A percentile compares a stretch with the other conserved stretches of the same genome.
phyloP scores from a whole-genome alignment of 2,329 filamentous ascomycete species.

The Botrytis tulipae region DNA sequence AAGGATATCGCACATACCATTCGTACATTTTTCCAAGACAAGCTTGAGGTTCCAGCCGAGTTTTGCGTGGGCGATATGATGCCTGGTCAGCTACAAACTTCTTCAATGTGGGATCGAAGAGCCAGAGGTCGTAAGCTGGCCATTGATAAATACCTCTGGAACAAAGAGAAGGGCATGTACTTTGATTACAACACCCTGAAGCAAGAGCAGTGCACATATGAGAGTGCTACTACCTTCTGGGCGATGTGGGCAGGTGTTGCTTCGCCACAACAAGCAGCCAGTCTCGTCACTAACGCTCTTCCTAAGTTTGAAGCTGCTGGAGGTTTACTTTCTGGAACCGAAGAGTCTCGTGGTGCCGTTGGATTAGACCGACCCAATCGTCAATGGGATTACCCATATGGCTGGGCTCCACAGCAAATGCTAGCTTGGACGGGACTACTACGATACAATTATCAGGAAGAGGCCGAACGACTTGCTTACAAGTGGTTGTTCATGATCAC shows the following conservation, averaged over 20 bases:
- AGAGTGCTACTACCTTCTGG: constrained; percentile 94
- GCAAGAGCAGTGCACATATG: constrained; percentile 78
- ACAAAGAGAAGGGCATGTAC: constrained; percentile 89
- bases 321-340: constrained; percentile 83
- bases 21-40: constrained; percentile 78
- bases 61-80: constrained; percentile 70
- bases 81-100: constrained; percentile 72
- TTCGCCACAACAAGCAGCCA: constrained; percentile 79
- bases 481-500: constrained; percentile 99
- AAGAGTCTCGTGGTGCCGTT: constrained; percentile 79
- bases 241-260: constrained; percentile 92
- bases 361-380: constrained; percentile 84
- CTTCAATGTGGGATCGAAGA: constrained; percentile 85
- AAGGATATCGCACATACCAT: constrained; percentile 87
- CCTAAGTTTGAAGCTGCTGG: constrained; percentile 87
- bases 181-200: constrained; percentile 93
- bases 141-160: constrained; percentile 94
- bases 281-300: constrained; percentile 76
- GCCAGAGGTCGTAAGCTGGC: constrained; percentile 78
- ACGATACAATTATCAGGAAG: constrained; percentile 87
- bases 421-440: constrained; percentile 92
- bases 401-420: constrained; percentile 98
- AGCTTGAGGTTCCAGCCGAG: constrained; percentile 75
- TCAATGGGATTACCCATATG: constrained; percentile 98
- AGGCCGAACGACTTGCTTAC: constrained; percentile 86